These are phyloP conservation scores for Maudiozyma saulgeensis DNA, from an alignment of 805 yeast species.

Conservation along the genomic window DNA sequence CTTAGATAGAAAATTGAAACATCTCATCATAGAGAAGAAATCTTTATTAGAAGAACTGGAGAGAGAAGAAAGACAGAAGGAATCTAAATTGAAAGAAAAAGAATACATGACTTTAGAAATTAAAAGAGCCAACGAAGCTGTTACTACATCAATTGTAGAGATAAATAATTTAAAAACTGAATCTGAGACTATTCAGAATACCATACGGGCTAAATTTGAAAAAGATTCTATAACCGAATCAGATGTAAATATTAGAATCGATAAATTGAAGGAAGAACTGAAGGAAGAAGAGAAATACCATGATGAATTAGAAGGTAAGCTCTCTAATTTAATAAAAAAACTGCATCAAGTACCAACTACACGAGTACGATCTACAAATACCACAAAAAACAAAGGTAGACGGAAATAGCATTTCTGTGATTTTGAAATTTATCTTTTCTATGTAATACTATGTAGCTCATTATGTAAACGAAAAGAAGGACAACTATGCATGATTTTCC, in stretches of 20 bases:
- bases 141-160: conserved; percentile 34
- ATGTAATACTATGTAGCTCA: background rate
- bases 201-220: conserved; percentile 8
- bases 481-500: conserved; percentile 19
- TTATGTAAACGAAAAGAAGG: background rate
- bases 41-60: conserved; percentile 39
- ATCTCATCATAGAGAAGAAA: conserved; percentile 27
- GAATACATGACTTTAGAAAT: conserved; percentile 56
- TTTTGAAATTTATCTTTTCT: background rate
- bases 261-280: conserved; percentile 7
- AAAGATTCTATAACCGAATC: conserved; percentile 3
- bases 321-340: conserved; percentile 11
- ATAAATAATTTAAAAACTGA: conserved; percentile 16
- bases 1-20: conserved; percentile 8
- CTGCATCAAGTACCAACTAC: conserved; percentile 19
- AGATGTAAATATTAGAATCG: conserved; percentile 8
- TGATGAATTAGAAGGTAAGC: conserved; percentile 9
- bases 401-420: background rate
- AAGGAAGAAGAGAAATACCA: conserved; percentile 8
- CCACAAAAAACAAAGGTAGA: conserved; percentile 3
- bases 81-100: conserved; percentile 46
- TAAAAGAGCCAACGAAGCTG: conserved; percentile 41
- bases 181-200: conserved; percentile 7
- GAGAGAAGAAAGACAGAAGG: conserved; percentile 35
- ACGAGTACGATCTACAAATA: conserved; percentile 16